These are phyloP conservation scores for Naegleria fowleri DNA, from an alignment of 208 protist genomes.

Conservation along the genomic window DNA sequence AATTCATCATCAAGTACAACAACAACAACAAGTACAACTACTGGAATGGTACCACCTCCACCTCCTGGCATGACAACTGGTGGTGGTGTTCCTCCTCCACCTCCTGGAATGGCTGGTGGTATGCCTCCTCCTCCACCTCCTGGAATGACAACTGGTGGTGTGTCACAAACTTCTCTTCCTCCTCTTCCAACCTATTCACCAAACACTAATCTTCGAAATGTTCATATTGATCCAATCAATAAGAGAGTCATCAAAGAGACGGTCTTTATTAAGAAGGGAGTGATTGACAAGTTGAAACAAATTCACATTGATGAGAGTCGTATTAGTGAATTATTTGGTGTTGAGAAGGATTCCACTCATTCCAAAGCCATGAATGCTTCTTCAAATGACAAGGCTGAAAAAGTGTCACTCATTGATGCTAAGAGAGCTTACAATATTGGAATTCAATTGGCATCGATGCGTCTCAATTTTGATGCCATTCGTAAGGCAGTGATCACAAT, in stretches of 20 bases:
- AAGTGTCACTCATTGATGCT: neutral
- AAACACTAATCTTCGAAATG: neutral
- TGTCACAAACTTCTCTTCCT: neutral
- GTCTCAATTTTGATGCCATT: neutral
- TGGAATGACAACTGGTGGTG: neutral
- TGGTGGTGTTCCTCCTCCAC: neutral
- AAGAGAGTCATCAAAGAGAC: neutral
- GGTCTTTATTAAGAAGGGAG: neutral
- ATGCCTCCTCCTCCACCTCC: constrained; percentile 19
- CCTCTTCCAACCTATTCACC: neutral
- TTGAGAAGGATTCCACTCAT: neutral
- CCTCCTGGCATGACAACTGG: neutral
- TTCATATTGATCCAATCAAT: constrained; percentile 1
- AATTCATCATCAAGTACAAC: neutral
- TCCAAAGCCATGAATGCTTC: neutral
- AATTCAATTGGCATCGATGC: constrained; percentile 9
- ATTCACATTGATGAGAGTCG: neutral
- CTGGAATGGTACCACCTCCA: neutral
- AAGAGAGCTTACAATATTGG: constrained; percentile 28
- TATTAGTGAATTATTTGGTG: neutral
- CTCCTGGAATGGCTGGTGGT: neutral
- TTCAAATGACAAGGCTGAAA: neutral
- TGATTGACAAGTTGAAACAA: neutral
- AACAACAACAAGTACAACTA: too few species aligned
- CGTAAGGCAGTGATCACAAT: neutral